Evolutionary conservation across 768 basidiomycete genomes (phyloP), one percentile per base, ranked within the genome.

Genomic region (Rhizopogon vesiculosus): DNA sequence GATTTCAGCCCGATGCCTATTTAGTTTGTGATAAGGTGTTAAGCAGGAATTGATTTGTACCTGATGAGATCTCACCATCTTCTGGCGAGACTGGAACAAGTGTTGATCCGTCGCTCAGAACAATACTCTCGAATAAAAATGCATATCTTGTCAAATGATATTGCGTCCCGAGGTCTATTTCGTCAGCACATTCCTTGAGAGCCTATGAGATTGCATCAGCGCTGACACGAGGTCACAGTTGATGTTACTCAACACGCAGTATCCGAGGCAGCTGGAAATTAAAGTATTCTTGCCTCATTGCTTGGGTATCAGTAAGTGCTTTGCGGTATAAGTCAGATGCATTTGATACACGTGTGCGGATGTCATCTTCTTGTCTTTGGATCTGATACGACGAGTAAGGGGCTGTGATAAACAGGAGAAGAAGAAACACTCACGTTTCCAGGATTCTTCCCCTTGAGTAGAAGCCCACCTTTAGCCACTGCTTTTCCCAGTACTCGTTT

Each of bases 101-200:
- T 2, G 89, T 89, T 1, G 86, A 81, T 2, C 93, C 97, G 58
- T 99, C 97, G 61, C 84, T 89, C 18, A 98, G 76, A 2, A 97
- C 80, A 25, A 91, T 87, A 62, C 87, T 91, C 71, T 99, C 97
- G 63, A 90, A 95, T 22, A 98, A 74, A 73, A 93, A 98, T 1
- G 93, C 91, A 69, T 97, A 98, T 71, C 95, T 81, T 0, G 93
- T 89, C 45, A 98, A 76, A 70, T 98, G 96, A 70, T 98, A 99
- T 71, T 98, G 96, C 4, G 92, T 94, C n/a, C 95, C 97, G 43
- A 97, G 77, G 69, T 99, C 97, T 53, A 98, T 85, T 71, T 99
- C 97, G 64, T 98, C 96, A 25, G 91, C 83, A 63, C 92, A 92
- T 68, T 98, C 94, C 69, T 98, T 98, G 56, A 99, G 76, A 19